Conservation (phyloP, 495 filamentous ascomycete genomes). For the Neurospora intermedia region DNA sequence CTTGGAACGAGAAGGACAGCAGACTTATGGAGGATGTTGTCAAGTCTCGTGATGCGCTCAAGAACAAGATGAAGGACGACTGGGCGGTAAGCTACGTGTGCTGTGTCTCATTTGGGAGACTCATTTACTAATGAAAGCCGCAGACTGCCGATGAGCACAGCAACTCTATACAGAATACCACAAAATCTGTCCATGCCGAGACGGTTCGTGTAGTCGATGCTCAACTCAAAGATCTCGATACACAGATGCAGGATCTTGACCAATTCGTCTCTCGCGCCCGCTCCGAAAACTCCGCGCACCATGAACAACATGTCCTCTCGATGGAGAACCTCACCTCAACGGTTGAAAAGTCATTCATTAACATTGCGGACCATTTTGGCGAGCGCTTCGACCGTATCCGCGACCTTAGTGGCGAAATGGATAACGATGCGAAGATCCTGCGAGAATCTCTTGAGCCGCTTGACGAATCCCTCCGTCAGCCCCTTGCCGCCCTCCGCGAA, state of each 20-base stretch:
- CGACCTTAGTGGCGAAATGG: constrained; percentile 53
- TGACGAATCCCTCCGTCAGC: constrained; percentile 47
- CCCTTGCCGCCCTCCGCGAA: constrained; percentile 57
- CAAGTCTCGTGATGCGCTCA: constrained; percentile 63
- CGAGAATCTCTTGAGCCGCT: constrained; percentile 48
- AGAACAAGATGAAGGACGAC: constrained; percentile 73
- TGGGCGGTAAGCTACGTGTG: constrained; percentile 55
- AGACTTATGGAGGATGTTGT: constrained; percentile 58
- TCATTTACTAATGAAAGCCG: constrained; percentile 17
- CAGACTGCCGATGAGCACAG: constrained; percentile 71
- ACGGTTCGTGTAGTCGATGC: constrained; percentile 82
- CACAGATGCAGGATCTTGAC: constrained; percentile 80
- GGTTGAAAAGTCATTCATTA: constrained; percentile 59
- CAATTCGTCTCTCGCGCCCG: constrained; percentile 80
- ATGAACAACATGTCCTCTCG: constrained; percentile 51
- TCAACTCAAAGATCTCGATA: constrained; percentile 75
- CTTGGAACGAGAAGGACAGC: constrained; percentile 61
- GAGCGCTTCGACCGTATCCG: constrained; percentile 50
- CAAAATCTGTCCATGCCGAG: constrained; percentile 82
- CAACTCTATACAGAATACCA: constrained; percentile 64
- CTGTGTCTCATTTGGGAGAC: not conserved
- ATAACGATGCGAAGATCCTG: constrained; percentile 40
- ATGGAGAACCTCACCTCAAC: constrained; percentile 49
- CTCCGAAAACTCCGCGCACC: constrained; percentile 67
- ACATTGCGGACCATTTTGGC: constrained; percentile 53